Conservation (phyloP, 768 basidiomycete genomes). For the Fomitopsis serialis region DNA sequence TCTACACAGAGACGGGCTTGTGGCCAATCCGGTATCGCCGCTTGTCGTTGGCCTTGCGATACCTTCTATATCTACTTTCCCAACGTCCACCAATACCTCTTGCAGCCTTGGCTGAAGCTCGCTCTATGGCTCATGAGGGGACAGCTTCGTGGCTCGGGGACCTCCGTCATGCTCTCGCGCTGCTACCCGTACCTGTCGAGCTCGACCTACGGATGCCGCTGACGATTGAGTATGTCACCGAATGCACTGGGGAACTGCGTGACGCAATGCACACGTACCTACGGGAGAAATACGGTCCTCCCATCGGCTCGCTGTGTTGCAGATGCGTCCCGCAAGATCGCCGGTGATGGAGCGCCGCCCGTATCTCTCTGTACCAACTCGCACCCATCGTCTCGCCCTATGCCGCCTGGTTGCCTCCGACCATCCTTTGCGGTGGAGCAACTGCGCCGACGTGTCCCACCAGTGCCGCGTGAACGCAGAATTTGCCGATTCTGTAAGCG, state of each 20-base stretch:
- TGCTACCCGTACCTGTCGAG: neutral
- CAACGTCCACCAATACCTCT: neutral
- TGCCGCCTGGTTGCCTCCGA: neutral
- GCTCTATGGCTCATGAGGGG: neutral
- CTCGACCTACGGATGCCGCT: neutral
- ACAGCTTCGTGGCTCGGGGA: neutral
- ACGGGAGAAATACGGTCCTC: neutral
- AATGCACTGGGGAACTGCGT: too few relatives aligned
- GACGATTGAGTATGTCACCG: neutral
- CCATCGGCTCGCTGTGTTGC: neutral
- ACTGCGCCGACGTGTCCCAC: neutral
- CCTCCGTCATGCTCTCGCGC: neutral
- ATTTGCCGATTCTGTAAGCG: neutral
- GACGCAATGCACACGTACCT: too few relatives aligned
- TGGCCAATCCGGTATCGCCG: constrained; percentile 6
- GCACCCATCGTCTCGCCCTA: neutral
- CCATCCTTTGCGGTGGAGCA: neutral
- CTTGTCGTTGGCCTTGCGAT: neutral
- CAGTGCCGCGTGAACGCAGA: neutral
- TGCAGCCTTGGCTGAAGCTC: neutral
- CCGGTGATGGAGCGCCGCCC: neutral
- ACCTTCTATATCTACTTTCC: neutral
- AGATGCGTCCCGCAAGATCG: neutral
- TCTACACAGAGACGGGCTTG: constrained; percentile 9
- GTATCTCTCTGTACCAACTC: neutral